Evolutionary conservation across 177 flowering plant genomes (phyloP).

Genomic region (Vitis hybrid): DNA sequence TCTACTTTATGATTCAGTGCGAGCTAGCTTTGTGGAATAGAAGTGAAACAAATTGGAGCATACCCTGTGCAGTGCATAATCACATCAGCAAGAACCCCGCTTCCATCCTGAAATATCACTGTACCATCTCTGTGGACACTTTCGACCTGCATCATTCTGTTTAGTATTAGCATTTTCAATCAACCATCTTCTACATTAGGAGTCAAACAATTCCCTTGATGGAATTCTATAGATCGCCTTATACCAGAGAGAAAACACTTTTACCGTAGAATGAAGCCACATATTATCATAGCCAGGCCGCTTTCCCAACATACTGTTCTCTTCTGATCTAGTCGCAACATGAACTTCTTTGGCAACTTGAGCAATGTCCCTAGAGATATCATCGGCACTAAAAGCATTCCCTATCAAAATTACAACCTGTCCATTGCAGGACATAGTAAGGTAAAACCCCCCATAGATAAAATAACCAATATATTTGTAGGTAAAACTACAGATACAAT

Average conservation of each 20-base stretch:
- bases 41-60: slow-evolving; percentile 3
- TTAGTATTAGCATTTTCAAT: slow-evolving; percentile 24
- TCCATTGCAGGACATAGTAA: slow-evolving; percentile 4
- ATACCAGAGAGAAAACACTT: slow-evolving; percentile 14
- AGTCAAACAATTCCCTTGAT: too few species aligned
- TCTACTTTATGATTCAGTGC: too few species aligned
- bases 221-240: neutral
- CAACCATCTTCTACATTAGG: neutral
- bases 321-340: slow-evolving; percentile 62
- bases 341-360: slow-evolving; percentile 87
- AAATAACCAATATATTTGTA: too few species aligned
- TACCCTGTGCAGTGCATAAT: slow-evolving; percentile 97
- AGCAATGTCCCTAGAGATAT: slow-evolving; percentile 78
- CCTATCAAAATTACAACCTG: slow-evolving; percentile 83
- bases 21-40: too few species aligned
- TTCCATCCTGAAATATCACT: slow-evolving; percentile 69
- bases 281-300: slow-evolving; percentile 64
- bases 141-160: slow-evolving; percentile 57
- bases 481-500: too few species aligned
- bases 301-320: slow-evolving; percentile 29
- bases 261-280: slow-evolving; percentile 94
- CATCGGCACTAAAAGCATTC: slow-evolving; percentile 70
- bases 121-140: slow-evolving; percentile 64
- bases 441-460: too few species aligned
- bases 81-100: slow-evolving; percentile 44